phyloP scores from a whole-genome alignment of 2,329 filamentous ascomycete genomes.

The Penicillium sp. region DNA sequence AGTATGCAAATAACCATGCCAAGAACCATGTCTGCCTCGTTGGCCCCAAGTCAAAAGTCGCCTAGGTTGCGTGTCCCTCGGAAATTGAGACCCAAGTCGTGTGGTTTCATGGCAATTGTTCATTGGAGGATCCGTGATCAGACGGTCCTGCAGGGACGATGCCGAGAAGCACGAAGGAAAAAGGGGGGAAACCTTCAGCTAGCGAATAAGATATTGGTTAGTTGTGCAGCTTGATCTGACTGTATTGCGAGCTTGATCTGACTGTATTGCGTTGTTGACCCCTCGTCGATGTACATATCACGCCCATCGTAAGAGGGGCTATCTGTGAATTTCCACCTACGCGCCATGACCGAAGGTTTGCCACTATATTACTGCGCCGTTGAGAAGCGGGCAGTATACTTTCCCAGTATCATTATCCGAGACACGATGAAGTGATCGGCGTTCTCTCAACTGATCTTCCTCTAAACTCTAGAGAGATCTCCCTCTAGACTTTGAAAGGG shows the following conservation, averaged over 20 bases:
- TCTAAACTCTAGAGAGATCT: not conserved
- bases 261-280: not conserved
- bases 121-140: not conserved
- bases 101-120: not conserved
- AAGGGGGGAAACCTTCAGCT: not conserved
- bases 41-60: no score
- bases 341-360: not conserved
- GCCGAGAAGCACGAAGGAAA: constrained; percentile 4
- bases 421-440: not conserved
- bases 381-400: not conserved
- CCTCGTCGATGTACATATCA: not conserved
- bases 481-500: not conserved
- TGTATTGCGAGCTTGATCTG: constrained; percentile 1
- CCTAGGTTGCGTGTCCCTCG: no score
- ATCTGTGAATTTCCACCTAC: not conserved
- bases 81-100: no score
- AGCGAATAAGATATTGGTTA: not conserved
- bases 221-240: not conserved
- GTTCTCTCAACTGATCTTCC: not conserved
- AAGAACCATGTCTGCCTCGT: no score
- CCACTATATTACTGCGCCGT: not conserved
- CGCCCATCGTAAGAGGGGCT: not conserved
- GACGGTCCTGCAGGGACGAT: constrained; percentile 4
- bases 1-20: no score
- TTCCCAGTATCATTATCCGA: not conserved